These are phyloP conservation scores for Termitomyces sp. DNA, from an alignment of 768 basidiomycete genomes.

Conservation along the genomic window DNA sequence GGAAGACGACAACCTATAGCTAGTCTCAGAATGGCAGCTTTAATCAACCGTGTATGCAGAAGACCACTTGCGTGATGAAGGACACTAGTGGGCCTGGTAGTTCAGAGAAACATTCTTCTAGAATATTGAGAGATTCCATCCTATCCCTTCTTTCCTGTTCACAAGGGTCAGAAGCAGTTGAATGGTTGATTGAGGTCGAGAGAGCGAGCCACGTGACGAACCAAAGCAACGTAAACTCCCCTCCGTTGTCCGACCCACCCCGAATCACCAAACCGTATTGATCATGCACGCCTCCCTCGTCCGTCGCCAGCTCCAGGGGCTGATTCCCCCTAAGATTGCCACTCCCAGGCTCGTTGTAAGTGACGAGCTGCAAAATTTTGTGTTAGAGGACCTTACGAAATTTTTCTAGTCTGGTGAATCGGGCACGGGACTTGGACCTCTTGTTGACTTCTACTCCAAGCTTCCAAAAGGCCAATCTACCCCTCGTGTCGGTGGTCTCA, in stretches of 20 bases:
- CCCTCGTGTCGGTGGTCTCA: conserved; percentile 58
- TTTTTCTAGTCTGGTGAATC: conserved; percentile 67
- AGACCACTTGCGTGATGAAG: not conserved
- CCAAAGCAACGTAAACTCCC: conserved; percentile 7
- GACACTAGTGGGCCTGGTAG: not conserved
- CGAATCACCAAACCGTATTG: conserved; percentile 15
- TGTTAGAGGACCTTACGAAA: not conserved
- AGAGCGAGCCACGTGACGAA: conserved; percentile 1
- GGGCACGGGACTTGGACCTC: conserved; percentile 72
- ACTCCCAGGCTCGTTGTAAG: conserved; percentile 84
- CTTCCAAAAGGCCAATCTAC: conserved; percentile 86
- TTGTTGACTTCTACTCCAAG: conserved; percentile 96
- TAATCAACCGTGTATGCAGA: not conserved
- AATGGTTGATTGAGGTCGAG: too few relatives aligned
- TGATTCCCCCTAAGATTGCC: conserved; percentile 94
- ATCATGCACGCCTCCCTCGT: conserved; percentile 80
- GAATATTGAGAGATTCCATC: too few relatives aligned
- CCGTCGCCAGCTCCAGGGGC: conserved; percentile 77
- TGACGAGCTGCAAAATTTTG: conserved; percentile 1
- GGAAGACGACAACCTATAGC: not conserved
- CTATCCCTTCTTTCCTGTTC: not conserved
- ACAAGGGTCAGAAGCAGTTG: not conserved
- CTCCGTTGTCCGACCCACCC: conserved; percentile 15
- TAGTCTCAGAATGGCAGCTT: not conserved
- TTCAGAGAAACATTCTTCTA: too few relatives aligned